phyloP scores from a whole-genome alignment of 2,329 filamentous ascomycete genomes.

The Neophaeococcomyces aloes region DNA sequence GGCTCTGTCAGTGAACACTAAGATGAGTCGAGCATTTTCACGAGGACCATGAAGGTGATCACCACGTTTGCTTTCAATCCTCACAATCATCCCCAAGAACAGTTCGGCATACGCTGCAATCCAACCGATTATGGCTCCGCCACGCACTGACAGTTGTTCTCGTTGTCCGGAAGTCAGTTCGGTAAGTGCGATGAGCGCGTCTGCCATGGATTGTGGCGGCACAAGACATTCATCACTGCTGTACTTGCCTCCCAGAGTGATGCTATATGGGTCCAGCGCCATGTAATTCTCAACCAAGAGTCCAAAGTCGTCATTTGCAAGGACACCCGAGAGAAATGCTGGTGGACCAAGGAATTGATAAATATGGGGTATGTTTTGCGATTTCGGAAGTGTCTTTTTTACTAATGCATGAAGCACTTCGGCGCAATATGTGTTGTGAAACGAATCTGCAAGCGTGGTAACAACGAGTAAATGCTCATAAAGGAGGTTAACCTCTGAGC shows the following conservation, averaged over 20 bases:
- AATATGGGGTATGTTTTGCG: slow-evolving; percentile 18
- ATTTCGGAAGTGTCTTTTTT: slow-evolving; percentile 7
- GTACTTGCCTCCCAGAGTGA: slow-evolving; percentile 3
- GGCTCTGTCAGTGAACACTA: slow-evolving; percentile 13
- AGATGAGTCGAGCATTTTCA: slow-evolving; percentile 12
- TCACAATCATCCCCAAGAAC: slow-evolving; percentile 18
- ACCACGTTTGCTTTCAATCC: slow-evolving; percentile 11
- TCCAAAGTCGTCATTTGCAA: slow-evolving; percentile 17
- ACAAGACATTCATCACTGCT: slow-evolving; percentile 2
- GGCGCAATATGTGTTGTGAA: slow-evolving; percentile 17
- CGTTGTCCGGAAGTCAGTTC: slow-evolving; percentile 13
- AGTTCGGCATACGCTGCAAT: slow-evolving; percentile 17
- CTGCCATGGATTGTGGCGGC: slow-evolving; percentile 12
- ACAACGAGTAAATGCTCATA: slow-evolving; percentile 19
- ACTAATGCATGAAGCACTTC: slow-evolving; percentile 14
- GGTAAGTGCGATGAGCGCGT: slow-evolving; percentile 13
- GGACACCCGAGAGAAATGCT: slow-evolving; percentile 15
- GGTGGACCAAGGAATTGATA: slow-evolving; percentile 14
- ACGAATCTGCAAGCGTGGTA: slow-evolving; percentile 15
- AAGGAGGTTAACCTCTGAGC: slow-evolving; percentile 12
- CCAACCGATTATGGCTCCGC: slow-evolving; percentile 18
- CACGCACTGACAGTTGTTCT: slow-evolving; percentile 14
- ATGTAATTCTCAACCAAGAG: slow-evolving; percentile 19
- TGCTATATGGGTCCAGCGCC: slow-evolving; percentile 14
- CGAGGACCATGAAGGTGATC: slow-evolving; percentile 11